These are phyloP conservation scores for Trichoderma sp. DNA, from an alignment of 2,329 filamentous ascomycete species.

Conservation along the genomic window DNA sequence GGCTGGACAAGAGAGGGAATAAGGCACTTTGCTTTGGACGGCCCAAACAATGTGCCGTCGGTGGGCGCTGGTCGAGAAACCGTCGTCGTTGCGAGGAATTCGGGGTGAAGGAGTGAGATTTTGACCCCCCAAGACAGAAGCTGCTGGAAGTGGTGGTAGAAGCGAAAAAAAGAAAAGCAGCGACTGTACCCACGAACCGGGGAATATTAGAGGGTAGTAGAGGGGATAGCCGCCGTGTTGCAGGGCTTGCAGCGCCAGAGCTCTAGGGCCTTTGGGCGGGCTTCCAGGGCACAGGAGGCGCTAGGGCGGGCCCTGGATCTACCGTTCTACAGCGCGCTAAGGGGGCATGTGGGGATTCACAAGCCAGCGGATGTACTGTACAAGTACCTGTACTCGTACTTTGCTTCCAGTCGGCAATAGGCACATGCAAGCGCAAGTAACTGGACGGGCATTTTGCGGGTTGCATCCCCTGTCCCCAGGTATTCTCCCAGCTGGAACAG, in stretches of 20 bases:
- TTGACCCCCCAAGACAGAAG: slow-evolving; percentile 16
- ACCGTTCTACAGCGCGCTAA: slow-evolving; percentile 20
- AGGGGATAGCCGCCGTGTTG: slow-evolving; percentile 11
- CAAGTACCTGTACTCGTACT: neutral
- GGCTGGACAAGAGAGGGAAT: neutral
- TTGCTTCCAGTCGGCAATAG: neutral
- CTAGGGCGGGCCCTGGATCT: slow-evolving; percentile 22
- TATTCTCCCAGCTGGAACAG: neutral
- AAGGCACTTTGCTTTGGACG: neutral
- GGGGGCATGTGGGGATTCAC: slow-evolving; percentile 11
- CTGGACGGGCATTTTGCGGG: neutral
- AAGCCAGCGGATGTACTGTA: slow-evolving; percentile 3
- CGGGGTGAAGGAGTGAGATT: slow-evolving; percentile 19
- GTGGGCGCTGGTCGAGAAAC: neutral
- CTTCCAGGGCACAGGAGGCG: slow-evolving; percentile 20
- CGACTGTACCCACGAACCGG: slow-evolving; percentile 19
- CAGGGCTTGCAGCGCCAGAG: slow-evolving; percentile 7
- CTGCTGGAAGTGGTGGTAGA: slow-evolving; percentile 10
- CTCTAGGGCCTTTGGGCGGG: slow-evolving; percentile 14
- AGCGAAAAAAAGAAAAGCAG: slow-evolving; percentile 15
- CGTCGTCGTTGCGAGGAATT: neutral
- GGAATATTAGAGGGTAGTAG: slow-evolving; percentile 18
- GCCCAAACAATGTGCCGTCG: neutral
- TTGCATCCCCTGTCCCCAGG: neutral
- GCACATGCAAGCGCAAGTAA: neutral